A percentile compares a stretch with the other conserved stretches of the same genome.
Evolutionary conservation across 2,329 filamentous ascomycete species (phyloP).

Genomic region (Ophiostoma australiae): DNA sequence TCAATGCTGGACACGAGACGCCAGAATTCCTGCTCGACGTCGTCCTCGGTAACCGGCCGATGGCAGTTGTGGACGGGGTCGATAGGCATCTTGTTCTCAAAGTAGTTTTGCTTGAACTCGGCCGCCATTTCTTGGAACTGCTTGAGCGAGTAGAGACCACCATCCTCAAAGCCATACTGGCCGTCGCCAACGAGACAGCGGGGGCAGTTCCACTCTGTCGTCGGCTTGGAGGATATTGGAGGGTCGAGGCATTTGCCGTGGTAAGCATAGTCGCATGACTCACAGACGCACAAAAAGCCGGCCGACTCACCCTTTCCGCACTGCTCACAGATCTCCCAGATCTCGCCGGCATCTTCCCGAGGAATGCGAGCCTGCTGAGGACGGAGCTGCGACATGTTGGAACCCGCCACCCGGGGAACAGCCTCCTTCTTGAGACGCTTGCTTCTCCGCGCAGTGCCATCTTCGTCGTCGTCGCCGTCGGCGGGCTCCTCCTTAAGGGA

Average conservation of each 20-base stretch:
- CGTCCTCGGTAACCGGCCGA: slow-evolving; percentile 82
- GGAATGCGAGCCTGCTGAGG: slow-evolving; percentile 67
- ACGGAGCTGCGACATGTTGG: slow-evolving; percentile 92
- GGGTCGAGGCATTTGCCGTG: slow-evolving; percentile 88
- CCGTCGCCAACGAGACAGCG: slow-evolving; percentile 92
- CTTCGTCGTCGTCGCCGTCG: slow-evolving; percentile 54
- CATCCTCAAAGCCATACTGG: slow-evolving; percentile 96
- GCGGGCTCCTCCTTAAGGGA: slow-evolving; percentile 44
- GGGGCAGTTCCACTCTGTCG: slow-evolving; percentile 92
- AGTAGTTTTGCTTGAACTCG: slow-evolving; percentile 92
- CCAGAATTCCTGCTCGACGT: slow-evolving; percentile 97
- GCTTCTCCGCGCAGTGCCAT: slow-evolving; percentile 71
- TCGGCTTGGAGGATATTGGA: slow-evolving; percentile 68
- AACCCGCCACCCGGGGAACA: slow-evolving; percentile 84
- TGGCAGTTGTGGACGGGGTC: slow-evolving; percentile 78
- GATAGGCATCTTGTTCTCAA: slow-evolving; percentile 82
- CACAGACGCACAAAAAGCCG: slow-evolving; percentile 70
- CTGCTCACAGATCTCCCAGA: slow-evolving; percentile 68
- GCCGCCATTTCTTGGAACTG: slow-evolving; percentile 96
- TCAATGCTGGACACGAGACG: slow-evolving; percentile 87
- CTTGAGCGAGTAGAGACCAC: slow-evolving; percentile 87
- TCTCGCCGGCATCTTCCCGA: slow-evolving; percentile 46
- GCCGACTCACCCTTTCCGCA: slow-evolving; percentile 76
- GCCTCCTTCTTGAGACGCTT: slow-evolving; percentile 84
- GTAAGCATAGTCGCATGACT: slow-evolving; percentile 84